phyloP scores from a whole-genome alignment of 2,329 filamentous ascomycete species.

The Clonostachys byssicola region DNA sequence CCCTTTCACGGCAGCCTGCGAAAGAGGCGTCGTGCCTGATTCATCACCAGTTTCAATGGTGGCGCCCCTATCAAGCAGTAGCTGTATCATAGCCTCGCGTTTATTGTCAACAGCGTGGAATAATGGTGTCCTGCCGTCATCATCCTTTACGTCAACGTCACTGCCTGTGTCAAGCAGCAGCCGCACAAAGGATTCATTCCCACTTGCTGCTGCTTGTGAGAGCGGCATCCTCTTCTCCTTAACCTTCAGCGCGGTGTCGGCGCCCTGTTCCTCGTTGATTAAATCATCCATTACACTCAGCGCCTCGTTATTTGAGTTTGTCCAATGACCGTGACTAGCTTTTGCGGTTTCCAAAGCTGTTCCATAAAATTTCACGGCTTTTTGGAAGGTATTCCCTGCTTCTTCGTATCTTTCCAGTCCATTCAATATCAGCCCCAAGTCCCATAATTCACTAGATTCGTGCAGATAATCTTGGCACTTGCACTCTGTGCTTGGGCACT shows the following conservation, averaged over 20 bases:
- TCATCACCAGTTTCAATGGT: too few species aligned
- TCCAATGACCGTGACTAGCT: too few species aligned
- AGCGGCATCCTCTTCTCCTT: background rate
- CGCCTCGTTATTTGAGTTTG: too few species aligned
- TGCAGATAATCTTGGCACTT: background rate
- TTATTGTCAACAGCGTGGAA: background rate
- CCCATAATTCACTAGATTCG: background rate
- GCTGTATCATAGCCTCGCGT: too few species aligned
- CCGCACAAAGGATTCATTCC: background rate
- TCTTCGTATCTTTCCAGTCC: background rate
- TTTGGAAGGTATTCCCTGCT: background rate
- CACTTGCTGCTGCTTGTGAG: too few species aligned
- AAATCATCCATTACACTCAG: too few species aligned
- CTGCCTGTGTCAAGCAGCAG: background rate
- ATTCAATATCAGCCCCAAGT: background rate
- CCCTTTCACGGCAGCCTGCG: too few species aligned
- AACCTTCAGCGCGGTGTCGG: background rate
- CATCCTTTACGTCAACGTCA: background rate
- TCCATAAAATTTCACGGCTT: background rate
- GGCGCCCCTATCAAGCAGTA: too few species aligned
- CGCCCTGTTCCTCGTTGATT: background rate
- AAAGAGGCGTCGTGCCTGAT: too few species aligned
- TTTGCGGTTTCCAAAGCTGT: background rate
- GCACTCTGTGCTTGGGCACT: background rate
- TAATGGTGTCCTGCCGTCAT: background rate